Evolutionary conservation across 2,329 filamentous ascomycete genomes (phyloP).

Genomic region (Aspergillus uvarum): DNA sequence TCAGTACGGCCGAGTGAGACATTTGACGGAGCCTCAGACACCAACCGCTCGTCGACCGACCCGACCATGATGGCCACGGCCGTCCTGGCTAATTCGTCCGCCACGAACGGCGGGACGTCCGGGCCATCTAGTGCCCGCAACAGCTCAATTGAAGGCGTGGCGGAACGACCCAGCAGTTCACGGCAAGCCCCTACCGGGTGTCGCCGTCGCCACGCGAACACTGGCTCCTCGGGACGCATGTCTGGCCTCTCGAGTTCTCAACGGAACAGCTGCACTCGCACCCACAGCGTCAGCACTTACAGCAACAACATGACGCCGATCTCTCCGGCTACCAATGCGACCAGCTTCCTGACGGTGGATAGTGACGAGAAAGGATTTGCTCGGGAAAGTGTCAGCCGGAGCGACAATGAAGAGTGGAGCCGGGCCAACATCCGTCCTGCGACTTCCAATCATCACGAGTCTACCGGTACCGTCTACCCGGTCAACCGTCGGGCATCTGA

Average conservation of each 20-base stretch:
- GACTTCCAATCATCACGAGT: slow-evolving; percentile 29
- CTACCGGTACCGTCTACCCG: slow-evolving; percentile 21
- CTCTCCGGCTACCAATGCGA: slow-evolving; percentile 46
- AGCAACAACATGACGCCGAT: slow-evolving; percentile 45
- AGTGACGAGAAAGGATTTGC: slow-evolving; percentile 40
- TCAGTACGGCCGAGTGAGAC: neutral
- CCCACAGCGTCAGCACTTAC: slow-evolving; percentile 44
- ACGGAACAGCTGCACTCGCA: slow-evolving; percentile 41
- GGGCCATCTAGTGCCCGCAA: slow-evolving; percentile 14
- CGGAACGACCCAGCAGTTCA: slow-evolving; percentile 31
- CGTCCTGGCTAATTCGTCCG: slow-evolving; percentile 26
- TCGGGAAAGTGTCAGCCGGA: slow-evolving; percentile 29
- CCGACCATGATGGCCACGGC: slow-evolving; percentile 31
- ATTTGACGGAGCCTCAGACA: slow-evolving; percentile 10
- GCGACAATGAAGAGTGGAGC: slow-evolving; percentile 32
- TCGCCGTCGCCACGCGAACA: slow-evolving; percentile 32
- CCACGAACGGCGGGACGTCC: slow-evolving; percentile 13
- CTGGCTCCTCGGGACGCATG: slow-evolving; percentile 35
- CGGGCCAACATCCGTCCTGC: slow-evolving; percentile 32
- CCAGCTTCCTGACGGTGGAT: slow-evolving; percentile 44
- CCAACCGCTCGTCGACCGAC: slow-evolving; percentile 22
- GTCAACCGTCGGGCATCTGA: slow-evolving; percentile 29
- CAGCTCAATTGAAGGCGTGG: slow-evolving; percentile 16
- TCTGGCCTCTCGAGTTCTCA: slow-evolving; percentile 36
- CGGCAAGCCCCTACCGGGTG: slow-evolving; percentile 25